Evolutionary conservation across 768 basidiomycete genomes (phyloP).

Genomic region (Calocybe cyanea): DNA sequence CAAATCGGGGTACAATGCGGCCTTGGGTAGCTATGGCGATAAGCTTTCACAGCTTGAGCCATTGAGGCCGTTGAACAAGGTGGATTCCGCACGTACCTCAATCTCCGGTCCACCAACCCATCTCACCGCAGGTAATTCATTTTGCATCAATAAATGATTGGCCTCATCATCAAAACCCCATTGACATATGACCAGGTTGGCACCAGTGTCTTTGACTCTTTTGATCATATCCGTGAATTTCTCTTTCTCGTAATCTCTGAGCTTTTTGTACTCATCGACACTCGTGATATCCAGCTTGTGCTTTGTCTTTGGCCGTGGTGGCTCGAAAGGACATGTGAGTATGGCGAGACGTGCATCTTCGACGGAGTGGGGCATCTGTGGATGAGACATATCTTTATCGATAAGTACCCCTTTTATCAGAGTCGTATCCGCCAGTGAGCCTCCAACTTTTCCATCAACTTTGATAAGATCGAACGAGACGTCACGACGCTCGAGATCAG

Average conservation of each 20-base stretch:
- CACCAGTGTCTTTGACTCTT: constrained; percentile 92
- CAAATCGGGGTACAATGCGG: constrained; percentile 96
- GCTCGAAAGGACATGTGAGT: constrained; percentile 98
- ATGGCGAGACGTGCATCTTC: constrained; percentile 92
- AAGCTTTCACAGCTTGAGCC: constrained; percentile 46
- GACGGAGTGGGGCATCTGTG: constrained; percentile 92
- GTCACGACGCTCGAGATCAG: constrained; percentile 91
- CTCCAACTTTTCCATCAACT: constrained; percentile 98
- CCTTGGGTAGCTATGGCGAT: constrained; percentile 99
- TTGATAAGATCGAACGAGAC: constrained; percentile 99
- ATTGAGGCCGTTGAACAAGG: not conserved
- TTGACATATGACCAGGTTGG: constrained; percentile 98
- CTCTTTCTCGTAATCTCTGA: constrained; percentile 91
- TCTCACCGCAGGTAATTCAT: constrained; percentile 92
- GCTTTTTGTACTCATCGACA: constrained; percentile 95
- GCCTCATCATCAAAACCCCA: constrained; percentile 99
- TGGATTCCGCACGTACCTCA: constrained; percentile 53
- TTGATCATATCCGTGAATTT: constrained; percentile 98
- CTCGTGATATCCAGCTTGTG: constrained; percentile 97
- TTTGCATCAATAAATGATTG: constrained; percentile 97
- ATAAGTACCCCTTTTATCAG: constrained; percentile 97
- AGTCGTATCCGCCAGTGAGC: constrained; percentile 90
- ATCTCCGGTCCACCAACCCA: constrained; percentile 99
- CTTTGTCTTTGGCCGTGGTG: constrained; percentile 98
- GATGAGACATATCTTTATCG: constrained; percentile 99